These are phyloP conservation scores for Phytopythium mirpurense DNA, from an alignment of 352 stramenopile species.

Conservation along the genomic window DNA sequence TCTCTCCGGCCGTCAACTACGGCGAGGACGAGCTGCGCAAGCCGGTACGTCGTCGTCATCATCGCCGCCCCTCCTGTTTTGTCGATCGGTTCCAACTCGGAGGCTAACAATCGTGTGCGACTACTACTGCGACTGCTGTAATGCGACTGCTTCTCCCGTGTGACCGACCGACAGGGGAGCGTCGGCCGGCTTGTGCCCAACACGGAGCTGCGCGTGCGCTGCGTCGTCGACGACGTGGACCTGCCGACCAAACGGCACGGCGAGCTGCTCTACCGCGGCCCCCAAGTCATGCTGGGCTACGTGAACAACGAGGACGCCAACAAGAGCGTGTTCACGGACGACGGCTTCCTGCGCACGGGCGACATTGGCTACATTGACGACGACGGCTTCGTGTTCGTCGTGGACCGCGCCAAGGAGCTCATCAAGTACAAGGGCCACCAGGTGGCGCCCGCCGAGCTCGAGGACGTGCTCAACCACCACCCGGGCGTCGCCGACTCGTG, in stretches of 20 bases:
- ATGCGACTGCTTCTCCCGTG: too few relatives aligned
- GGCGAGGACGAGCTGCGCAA: conserved; percentile 23
- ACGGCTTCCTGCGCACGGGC: conserved; percentile 85
- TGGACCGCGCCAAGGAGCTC: conserved; percentile 91
- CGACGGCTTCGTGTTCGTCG: conserved; percentile 90
- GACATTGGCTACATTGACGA: conserved; percentile 91
- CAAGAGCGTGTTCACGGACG: conserved; percentile 57
- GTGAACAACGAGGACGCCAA: conserved; percentile 87
- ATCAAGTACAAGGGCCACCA: conserved; percentile 94
- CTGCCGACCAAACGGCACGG: conserved; percentile 35
- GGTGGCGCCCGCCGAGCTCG: conserved; percentile 88
- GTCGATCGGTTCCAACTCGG: too few relatives aligned
- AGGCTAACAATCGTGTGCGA: too few relatives aligned
- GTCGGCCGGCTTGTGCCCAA: conserved; percentile 51
- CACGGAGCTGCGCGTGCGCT: conserved; percentile 48
- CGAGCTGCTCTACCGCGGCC: conserved; percentile 86
- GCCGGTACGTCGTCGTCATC: conserved; percentile 8
- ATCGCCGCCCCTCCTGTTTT: too few relatives aligned
- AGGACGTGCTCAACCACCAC: conserved; percentile 88
- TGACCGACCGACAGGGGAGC: conserved; percentile 13
- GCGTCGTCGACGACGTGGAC: conserved; percentile 34
- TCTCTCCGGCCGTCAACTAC: conserved; percentile 30
- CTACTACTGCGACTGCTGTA: too few relatives aligned
- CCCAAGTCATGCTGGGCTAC: conserved; percentile 93
- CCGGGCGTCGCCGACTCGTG: conserved; percentile 71